phyloP scores from a whole-genome alignment of 106 monocot species.

The Dactylorhiza incarnata region DNA sequence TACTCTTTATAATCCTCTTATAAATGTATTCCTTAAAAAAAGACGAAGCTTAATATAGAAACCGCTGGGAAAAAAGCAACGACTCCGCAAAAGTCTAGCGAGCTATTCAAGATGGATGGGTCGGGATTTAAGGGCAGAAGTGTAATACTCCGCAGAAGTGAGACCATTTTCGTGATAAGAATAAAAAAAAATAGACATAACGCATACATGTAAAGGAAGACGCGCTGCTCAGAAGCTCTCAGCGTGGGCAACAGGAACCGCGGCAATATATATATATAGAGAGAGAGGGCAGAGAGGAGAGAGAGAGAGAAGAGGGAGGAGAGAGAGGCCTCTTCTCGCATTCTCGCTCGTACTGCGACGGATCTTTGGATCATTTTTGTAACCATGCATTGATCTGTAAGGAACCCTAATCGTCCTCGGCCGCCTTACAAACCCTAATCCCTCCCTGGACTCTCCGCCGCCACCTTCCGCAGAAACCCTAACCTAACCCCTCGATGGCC shows the following conservation, averaged over 20 bases:
- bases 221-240: not conserved
- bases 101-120: too few species aligned
- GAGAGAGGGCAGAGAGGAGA: not conserved
- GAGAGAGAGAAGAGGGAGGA: not conserved
- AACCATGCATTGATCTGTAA: not conserved
- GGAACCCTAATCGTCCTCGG: not conserved
- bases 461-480: conserved; percentile 1
- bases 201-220: not conserved
- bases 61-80: too few species aligned
- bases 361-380: not conserved
- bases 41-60: too few species aligned
- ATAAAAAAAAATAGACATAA: too few species aligned
- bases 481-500: conserved; percentile 2
- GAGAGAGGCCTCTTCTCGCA: not conserved
- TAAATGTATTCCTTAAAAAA: too few species aligned
- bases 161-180: not conserved
- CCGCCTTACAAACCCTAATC: not conserved
- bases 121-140: not conserved
- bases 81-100: too few species aligned
- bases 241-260: not conserved
- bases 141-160: not conserved
- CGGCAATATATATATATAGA: not conserved
- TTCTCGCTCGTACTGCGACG: not conserved
- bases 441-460: not conserved
- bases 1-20: too few species aligned